Evolutionary conservation across 75 land plant species (phyloP).

Genomic region (Isoetes taiwanensis): DNA sequence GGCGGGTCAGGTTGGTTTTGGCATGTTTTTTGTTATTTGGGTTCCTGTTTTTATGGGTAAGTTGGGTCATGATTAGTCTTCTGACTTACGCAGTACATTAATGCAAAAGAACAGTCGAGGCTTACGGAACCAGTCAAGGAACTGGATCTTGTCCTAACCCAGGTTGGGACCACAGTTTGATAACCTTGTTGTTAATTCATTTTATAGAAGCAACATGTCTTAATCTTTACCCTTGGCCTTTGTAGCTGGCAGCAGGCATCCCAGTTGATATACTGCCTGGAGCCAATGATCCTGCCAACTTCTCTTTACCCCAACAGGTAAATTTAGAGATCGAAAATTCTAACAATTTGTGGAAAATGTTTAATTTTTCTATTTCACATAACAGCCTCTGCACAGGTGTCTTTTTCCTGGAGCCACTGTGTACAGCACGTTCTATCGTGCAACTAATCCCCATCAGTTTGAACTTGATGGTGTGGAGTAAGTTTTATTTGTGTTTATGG

Average conservation of each 20-base stretch:
- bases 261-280: slow-evolving; percentile 98
- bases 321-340: too few relatives aligned
- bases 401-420: slow-evolving; percentile 84
- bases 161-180: too few relatives aligned
- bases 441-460: slow-evolving; percentile 92
- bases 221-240: too few relatives aligned
- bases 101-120: slow-evolving; percentile 61
- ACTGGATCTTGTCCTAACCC: slow-evolving; percentile 74
- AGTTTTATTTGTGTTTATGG: slow-evolving; percentile 7
- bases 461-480: slow-evolving; percentile 80
- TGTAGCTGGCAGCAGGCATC: slow-evolving; percentile 81
- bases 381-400: slow-evolving; percentile 79
- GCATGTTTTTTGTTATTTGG: not conserved
- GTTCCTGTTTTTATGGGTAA: not conserved
- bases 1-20: slow-evolving; percentile 56
- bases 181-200: too few relatives aligned
- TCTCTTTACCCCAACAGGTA: slow-evolving; percentile 95
- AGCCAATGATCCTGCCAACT: slow-evolving; percentile 83
- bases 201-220: too few relatives aligned
- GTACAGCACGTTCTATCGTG: slow-evolving; percentile 68
- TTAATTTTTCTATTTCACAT: too few relatives aligned
- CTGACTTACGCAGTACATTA: slow-evolving; percentile 36
- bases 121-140: slow-evolving; percentile 79
- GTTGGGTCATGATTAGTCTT: not conserved
- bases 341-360: too few relatives aligned